Conservation (phyloP, 257 asterid species). For the Schizonepeta tenuifolia region DNA sequence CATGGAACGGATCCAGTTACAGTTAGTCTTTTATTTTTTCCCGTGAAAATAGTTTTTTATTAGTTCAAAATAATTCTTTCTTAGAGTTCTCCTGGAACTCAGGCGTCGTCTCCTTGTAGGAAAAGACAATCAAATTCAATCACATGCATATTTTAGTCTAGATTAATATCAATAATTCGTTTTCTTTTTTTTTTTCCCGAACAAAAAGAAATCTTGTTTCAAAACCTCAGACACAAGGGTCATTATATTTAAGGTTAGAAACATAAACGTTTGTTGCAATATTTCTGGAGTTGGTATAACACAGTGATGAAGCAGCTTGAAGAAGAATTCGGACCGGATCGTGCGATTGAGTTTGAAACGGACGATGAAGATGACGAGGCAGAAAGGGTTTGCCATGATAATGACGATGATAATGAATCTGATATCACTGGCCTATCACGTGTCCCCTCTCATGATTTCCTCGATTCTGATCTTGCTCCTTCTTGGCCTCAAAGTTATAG, state of each 20-base stretch:
- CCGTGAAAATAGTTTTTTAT: constrained; percentile 22
- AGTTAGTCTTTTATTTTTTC: constrained; percentile 1
- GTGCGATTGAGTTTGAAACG: constrained; percentile 65
- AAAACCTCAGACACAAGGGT: not conserved
- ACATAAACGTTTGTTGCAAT: not conserved
- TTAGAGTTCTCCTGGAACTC: constrained; percentile 23
- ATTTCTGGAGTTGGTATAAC: not conserved
- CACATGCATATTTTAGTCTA: not conserved
- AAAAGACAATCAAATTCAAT: not conserved
- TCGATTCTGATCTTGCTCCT: constrained; percentile 40
- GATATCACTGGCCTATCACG: constrained; percentile 44
- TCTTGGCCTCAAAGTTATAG: constrained; percentile 90
- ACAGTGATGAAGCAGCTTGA: constrained; percentile 62
- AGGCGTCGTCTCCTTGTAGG: constrained; percentile 15
- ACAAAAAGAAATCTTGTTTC: constrained; percentile 1
- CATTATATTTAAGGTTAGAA: not conserved
- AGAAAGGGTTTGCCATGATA: constrained; percentile 45
- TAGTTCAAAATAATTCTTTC: constrained; percentile 2
- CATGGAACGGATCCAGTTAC: constrained; percentile 7
- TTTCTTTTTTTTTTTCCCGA: not conserved
- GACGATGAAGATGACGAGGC: constrained; percentile 90
- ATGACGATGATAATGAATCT: constrained; percentile 64
- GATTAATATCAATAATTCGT: no score
- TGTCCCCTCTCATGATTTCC: constrained; percentile 30
- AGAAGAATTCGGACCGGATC: constrained; percentile 67